A percentile compares a stretch with the other conserved stretches of the same genome.
phyloP scores from a whole-genome alignment of 768 basidiomycete species.

The Sporobolomyces phaffii region DNA sequence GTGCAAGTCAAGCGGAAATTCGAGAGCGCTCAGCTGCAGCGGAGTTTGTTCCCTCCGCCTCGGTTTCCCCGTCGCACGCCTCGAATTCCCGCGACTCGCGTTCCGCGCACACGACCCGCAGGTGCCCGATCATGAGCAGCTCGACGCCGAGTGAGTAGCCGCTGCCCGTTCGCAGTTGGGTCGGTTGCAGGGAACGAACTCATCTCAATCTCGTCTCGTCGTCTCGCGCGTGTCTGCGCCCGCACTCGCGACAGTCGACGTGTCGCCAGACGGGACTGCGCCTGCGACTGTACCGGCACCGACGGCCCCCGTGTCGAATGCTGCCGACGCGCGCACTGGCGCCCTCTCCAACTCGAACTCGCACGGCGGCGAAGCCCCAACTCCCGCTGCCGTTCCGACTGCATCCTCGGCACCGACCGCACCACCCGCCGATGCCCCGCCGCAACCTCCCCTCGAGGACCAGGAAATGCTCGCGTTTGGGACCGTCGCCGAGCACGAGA shows the following conservation, averaged over 20 bases:
- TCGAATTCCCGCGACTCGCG: not conserved
- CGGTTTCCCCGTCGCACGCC: too few relatives aligned
- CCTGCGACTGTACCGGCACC: not conserved
- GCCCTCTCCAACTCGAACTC: too few relatives aligned
- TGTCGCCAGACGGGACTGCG: not conserved
- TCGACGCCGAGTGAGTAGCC: not conserved
- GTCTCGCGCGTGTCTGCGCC: not conserved
- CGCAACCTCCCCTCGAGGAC: conserved; percentile 11
- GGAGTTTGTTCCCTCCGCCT: too few relatives aligned
- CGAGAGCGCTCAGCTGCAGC: too few relatives aligned
- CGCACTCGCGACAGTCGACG: not conserved
- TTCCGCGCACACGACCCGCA: not conserved
- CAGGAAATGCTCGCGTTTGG: conserved; percentile 30
- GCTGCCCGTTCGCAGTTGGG: not conserved
- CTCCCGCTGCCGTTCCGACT: not conserved
- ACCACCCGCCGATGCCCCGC: not conserved
- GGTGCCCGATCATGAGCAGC: not conserved
- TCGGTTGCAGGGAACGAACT: too few relatives aligned
- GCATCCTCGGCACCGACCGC: too few relatives aligned
- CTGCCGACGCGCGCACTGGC: too few relatives aligned
- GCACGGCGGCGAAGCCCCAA: not conserved
- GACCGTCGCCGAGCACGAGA: conserved; percentile 9
- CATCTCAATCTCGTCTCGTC: not conserved
- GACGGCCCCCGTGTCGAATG: too few relatives aligned
- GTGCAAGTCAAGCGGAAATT: too few relatives aligned